phyloP scores from a whole-genome alignment of 257 asterid genomes.

The Anisodus tanguticus region DNA sequence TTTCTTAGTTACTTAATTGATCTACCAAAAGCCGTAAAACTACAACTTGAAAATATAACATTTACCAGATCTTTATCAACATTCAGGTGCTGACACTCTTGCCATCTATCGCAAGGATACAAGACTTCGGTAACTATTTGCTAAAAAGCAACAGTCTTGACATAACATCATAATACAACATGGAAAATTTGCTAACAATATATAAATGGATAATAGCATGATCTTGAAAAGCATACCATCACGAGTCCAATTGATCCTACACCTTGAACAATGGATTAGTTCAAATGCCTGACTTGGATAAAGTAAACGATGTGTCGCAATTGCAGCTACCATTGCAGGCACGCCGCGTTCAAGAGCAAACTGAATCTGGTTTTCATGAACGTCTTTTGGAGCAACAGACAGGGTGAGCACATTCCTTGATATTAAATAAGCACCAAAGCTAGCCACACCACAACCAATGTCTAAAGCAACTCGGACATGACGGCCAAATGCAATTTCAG shows the following conservation, averaged over 20 bases:
- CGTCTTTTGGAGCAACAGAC: constrained; percentile 95
- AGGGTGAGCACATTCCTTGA: constrained; percentile 79
- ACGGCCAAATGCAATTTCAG: constrained; percentile 86
- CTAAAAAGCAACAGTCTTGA: not conserved
- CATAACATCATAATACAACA: not conserved
- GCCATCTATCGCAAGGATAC: not conserved
- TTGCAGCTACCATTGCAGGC: constrained; percentile 95
- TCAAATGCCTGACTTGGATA: constrained; percentile 98
- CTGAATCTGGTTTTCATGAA: constrained; percentile 96
- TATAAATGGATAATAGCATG: not conserved
- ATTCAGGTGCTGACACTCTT: not conserved
- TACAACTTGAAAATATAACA: not conserved
- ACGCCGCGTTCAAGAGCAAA: constrained; percentile 98
- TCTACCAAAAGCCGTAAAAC: not conserved
- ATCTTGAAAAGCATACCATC: constrained; percentile 65
- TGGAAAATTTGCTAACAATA: not conserved
- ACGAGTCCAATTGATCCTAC: constrained; percentile 96
- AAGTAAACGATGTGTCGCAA: constrained; percentile 73
- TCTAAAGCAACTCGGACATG: constrained; percentile 88
- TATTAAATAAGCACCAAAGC: constrained; percentile 92
- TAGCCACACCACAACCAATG: constrained; percentile 96
- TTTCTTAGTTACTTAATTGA: not conserved
- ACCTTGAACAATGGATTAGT: constrained; percentile 89
- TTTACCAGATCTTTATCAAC: not conserved
- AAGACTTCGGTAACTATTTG: not conserved